Conservation (phyloP, 2,329 filamentous ascomycete species). For the Colletotrichum musicola region DNA sequence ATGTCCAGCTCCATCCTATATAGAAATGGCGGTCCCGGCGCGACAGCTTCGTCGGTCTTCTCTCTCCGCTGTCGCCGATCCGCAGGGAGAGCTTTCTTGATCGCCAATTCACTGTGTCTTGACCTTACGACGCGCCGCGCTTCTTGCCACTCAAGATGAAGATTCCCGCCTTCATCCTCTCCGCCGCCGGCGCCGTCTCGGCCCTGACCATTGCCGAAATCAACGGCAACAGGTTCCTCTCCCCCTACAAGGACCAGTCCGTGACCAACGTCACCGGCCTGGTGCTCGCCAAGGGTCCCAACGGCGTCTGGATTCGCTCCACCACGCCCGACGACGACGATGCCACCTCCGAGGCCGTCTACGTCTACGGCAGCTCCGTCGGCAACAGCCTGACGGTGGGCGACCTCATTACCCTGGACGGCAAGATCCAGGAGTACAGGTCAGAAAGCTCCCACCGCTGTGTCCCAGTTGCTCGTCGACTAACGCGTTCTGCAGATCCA, state of each 20-base stretch:
- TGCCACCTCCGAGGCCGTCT: conserved; percentile 74
- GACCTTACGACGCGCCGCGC: conserved; percentile 1
- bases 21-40: conserved; percentile 8
- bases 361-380: conserved; percentile 69
- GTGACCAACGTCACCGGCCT: conserved; percentile 73
- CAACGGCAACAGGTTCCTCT: conserved; percentile 75
- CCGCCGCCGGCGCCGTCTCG: conserved; percentile 46
- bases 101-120: conserved; percentile 5
- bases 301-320: conserved; percentile 75
- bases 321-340: conserved; percentile 66
- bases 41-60: conserved; percentile 6
- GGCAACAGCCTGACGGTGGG: conserved; percentile 68
- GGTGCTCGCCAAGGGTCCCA: conserved; percentile 72
- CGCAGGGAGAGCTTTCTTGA: conserved; percentile 20
- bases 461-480: conserved; percentile 1
- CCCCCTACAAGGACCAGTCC: conserved; percentile 67
- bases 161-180: conserved; percentile 45
- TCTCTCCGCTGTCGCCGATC: conserved; percentile 23
- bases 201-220: conserved; percentile 70
- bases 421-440: conserved; percentile 68
- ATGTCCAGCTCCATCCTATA: conserved; percentile 24
- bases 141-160: conserved; percentile 45
- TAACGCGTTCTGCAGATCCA: conserved; percentile 56
- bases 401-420: conserved; percentile 72
- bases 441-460: conserved; percentile 49